These are phyloP conservation scores for Teratosphaeria gauchensis DNA, from an alignment of 2,329 filamentous ascomycete species.

Conservation along the genomic window DNA sequence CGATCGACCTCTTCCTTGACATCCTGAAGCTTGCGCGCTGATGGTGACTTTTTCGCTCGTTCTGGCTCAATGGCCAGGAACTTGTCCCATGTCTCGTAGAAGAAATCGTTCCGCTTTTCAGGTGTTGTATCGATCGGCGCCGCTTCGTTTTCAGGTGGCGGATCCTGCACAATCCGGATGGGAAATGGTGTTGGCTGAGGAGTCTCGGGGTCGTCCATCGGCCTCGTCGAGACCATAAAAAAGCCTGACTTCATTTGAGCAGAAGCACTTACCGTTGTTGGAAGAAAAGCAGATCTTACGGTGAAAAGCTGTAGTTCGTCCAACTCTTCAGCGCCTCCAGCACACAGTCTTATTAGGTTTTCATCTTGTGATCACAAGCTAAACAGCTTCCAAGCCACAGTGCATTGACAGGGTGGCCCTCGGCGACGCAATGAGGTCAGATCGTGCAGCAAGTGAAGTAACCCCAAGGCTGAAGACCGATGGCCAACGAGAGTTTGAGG, in stretches of 20 bases:
- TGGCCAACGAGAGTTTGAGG: background rate
- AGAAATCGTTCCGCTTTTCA: conserved; percentile 12
- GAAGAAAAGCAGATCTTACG: background rate
- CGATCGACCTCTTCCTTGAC: conserved; percentile 12
- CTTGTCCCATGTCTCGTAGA: conserved; percentile 23
- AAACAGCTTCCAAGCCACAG: background rate
- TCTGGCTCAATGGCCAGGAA: conserved; percentile 21
- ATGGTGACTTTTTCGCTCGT: conserved; percentile 14
- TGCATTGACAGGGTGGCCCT: background rate
- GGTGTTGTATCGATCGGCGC: conserved; percentile 1
- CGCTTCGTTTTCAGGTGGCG: conserved; percentile 3
- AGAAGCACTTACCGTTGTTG: background rate
- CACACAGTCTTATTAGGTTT: background rate
- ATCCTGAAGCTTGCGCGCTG: conserved; percentile 10
- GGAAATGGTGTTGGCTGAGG: conserved; percentile 17
- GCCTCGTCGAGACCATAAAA: background rate
- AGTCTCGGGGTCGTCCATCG: conserved; percentile 6
- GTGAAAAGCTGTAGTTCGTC: background rate
- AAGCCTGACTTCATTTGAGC: conserved; percentile 1
- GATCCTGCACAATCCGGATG: conserved; percentile 14
- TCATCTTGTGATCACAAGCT: background rate
- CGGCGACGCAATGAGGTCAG: background rate
- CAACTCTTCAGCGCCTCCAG: background rate
- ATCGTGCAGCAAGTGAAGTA: background rate
- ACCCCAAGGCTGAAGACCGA: background rate